Conservation (phyloP, 768 basidiomycete species). For the Dioszegia crocea region DNA sequence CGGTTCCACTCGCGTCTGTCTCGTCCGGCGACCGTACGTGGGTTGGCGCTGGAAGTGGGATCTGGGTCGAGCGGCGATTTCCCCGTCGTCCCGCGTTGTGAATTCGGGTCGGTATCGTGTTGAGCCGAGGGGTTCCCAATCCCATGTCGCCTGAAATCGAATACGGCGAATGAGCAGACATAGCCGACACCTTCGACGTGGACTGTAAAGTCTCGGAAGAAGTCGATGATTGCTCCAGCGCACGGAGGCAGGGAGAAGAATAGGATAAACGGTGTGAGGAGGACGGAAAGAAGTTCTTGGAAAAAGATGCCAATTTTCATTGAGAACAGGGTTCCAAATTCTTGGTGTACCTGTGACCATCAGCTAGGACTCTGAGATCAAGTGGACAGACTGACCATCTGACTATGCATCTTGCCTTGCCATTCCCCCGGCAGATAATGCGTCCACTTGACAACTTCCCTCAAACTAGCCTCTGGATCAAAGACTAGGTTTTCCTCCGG, state of each 20-base stretch:
- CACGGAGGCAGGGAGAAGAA: slow-evolving; percentile 88
- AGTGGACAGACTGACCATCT: slow-evolving; percentile 59
- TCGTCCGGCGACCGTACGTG: neutral
- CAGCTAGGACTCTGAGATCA: neutral
- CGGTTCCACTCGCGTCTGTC: slow-evolving; percentile 2
- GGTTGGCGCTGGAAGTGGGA: neutral
- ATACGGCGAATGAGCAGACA: slow-evolving; percentile 96
- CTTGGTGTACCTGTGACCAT: slow-evolving; percentile 67
- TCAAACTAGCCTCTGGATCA: slow-evolving; percentile 89
- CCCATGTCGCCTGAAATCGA: slow-evolving; percentile 92
- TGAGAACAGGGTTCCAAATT: slow-evolving; percentile 88
- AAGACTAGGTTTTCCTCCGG: slow-evolving; percentile 90
- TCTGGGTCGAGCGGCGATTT: too few species aligned
- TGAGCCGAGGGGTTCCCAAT: slow-evolving; percentile 62
- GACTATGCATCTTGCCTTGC: slow-evolving; percentile 82
- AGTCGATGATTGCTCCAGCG: slow-evolving; percentile 87
- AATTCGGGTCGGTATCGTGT: neutral
- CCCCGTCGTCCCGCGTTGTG: neutral
- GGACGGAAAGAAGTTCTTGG: slow-evolving; percentile 82
- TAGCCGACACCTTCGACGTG: slow-evolving; percentile 95
- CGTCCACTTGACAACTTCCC: slow-evolving; percentile 84
- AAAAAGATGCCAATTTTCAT: slow-evolving; percentile 84
- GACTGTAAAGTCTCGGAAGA: slow-evolving; percentile 96
- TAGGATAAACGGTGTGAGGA: slow-evolving; percentile 88
- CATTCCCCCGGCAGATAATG: slow-evolving; percentile 95